phyloP scores from a whole-genome alignment of 2,329 filamentous ascomycete species.

The Botrytis galanthina region DNA sequence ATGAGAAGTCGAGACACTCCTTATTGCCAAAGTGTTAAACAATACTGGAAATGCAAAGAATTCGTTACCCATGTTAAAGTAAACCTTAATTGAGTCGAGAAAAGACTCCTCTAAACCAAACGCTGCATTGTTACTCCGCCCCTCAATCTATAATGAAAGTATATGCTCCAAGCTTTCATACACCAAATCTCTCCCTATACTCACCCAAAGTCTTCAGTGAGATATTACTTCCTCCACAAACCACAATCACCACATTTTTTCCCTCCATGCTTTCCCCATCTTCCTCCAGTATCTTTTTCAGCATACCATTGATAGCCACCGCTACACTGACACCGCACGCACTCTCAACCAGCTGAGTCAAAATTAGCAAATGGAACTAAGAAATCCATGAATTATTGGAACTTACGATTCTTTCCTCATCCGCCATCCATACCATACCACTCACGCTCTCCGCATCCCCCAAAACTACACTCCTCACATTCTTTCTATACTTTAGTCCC shows the following conservation, averaged over 20 bases:
- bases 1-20: not conserved
- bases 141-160: too few relatives aligned
- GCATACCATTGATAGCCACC: constrained; percentile 59
- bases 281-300: constrained; percentile 61
- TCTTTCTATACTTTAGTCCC: constrained; percentile 45
- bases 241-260: constrained; percentile 77
- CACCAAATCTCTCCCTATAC: constrained; percentile 19
- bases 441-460: constrained; percentile 76
- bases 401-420: constrained; percentile 66
- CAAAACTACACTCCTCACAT: constrained; percentile 61
- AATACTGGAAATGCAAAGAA: not conserved
- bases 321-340: constrained; percentile 82
- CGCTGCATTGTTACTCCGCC: not conserved
- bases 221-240: constrained; percentile 77
- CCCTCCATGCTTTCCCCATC: constrained; percentile 75
- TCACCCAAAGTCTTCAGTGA: constrained; percentile 57
- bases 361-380: not conserved
- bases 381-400: not conserved
- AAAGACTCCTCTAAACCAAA: not conserved
- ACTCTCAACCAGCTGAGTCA: constrained; percentile 63
- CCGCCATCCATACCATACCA: constrained; percentile 72
- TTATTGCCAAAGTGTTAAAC: not conserved
- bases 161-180: not conserved
- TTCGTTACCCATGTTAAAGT: not conserved
- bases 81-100: not conserved